Evolutionary conservation across 2,329 filamentous ascomycete genomes (phyloP), one percentile per base, ranked within the genome.

Genomic region (Penicillium sp.): DNA sequence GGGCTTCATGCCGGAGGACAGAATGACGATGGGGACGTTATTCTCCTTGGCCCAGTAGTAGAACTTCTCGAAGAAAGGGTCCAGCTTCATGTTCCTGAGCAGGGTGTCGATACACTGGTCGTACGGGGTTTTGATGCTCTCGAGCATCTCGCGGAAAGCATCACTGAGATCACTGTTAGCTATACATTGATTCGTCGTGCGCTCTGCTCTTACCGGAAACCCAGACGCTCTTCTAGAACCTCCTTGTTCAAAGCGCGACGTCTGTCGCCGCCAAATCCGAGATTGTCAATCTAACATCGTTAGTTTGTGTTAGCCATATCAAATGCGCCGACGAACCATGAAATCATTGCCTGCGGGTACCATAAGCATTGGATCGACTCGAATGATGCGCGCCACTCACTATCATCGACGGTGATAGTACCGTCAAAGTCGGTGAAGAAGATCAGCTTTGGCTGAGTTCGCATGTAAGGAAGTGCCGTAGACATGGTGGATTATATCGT

Each of bases 361-460:
- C 11, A 32, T 55, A 28, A 53, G 45, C 44, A 26, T 44, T 29
- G 23, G 30, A n/a, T 18, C n/a, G 26, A 13, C 4, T 8, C 16
- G 28, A 16, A 30, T 27, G 22, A 25, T 32, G 12, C n/a, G 14
- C 35, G 38, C 20, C 26, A 69, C 73, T 59, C 57, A 76, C 76
- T 80, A 64, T 83, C 79, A 57, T 78, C 71, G 40, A 80, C 75
- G 32, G 90, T 95, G 62, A 95, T 90, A 37, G 89, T 96, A 57
- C 92, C 92, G 67, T 98, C 92, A 62, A 96, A 96, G 70, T 98
- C 92, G 53, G 89, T 95, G 73, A 96, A 96, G 77, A 98, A 95
- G 72, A 98, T 89, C 72, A 86, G 85, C 68, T 87, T 84, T 35
- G 89, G 89, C 62, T 84, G 80, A 41, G 61, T 66, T 43, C 64